These are phyloP conservation scores for Ogataea philodendri DNA, from an alignment of 805 yeast species.

Conservation along the genomic window DNA sequence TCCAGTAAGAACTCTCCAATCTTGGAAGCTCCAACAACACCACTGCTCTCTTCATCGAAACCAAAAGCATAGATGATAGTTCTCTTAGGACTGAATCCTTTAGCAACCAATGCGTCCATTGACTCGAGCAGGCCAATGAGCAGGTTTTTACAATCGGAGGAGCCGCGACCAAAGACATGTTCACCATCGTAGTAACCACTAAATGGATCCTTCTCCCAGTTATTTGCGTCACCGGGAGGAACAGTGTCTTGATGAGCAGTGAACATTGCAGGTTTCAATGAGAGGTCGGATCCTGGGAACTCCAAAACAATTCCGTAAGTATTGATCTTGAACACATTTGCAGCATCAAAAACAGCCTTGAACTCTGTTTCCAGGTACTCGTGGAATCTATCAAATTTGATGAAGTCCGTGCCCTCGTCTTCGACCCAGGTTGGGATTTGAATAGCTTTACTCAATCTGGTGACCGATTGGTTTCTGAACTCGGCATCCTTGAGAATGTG, in stretches of 20 bases:
- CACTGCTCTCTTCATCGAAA: slow-evolving; percentile 76
- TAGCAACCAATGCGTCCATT: slow-evolving; percentile 49
- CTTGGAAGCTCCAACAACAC: slow-evolving; percentile 57
- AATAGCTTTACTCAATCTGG: slow-evolving; percentile 47
- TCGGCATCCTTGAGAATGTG: slow-evolving; percentile 35
- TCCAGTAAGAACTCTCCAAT: slow-evolving; percentile 47
- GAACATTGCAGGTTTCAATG: slow-evolving; percentile 61
- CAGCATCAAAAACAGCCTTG: slow-evolving; percentile 45
- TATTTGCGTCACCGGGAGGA: slow-evolving; percentile 62
- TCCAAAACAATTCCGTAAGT: slow-evolving; percentile 62
- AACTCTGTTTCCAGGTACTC: slow-evolving; percentile 49
- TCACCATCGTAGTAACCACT: slow-evolving; percentile 65
- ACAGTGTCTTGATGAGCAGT: slow-evolving; percentile 83
- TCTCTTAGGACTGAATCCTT: slow-evolving; percentile 56
- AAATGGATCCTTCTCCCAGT: slow-evolving; percentile 71
- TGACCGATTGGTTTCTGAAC: slow-evolving; percentile 38
- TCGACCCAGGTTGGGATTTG: slow-evolving; percentile 49
- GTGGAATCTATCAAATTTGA: slow-evolving; percentile 38
- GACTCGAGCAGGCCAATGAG: slow-evolving; percentile 67
- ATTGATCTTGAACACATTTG: slow-evolving; percentile 56
- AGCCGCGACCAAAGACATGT: slow-evolving; percentile 73
- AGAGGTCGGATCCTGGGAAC: slow-evolving; percentile 52
- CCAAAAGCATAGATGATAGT: slow-evolving; percentile 67
- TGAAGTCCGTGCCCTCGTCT: slow-evolving; percentile 22
- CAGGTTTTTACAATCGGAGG: slow-evolving; percentile 71